phyloP scores from a whole-genome alignment of 1,139 yeast genomes.

The Yamadazyma jaroonii region DNA sequence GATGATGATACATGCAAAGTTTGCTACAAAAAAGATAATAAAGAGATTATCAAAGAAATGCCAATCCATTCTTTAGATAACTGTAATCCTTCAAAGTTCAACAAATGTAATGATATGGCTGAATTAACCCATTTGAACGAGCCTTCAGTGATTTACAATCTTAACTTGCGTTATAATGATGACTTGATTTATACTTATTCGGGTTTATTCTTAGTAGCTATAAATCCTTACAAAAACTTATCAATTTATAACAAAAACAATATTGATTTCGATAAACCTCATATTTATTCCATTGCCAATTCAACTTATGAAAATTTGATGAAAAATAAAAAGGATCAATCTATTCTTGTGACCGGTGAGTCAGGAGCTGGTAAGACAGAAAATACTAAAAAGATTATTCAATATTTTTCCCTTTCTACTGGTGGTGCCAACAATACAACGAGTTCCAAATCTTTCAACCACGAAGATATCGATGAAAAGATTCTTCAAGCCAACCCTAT shows the following conservation, averaged over 20 bases:
- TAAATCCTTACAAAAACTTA: constrained; percentile 82
- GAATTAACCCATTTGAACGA: constrained; percentile 92
- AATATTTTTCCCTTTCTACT: constrained; percentile 59
- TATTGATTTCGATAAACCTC: constrained; percentile 61
- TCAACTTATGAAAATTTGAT: constrained; percentile 78
- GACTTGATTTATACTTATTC: constrained; percentile 74
- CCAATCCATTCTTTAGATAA: constrained; percentile 50
- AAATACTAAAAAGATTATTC: constrained; percentile 93
- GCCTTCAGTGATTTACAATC: constrained; percentile 85
- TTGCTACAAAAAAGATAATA: constrained; percentile 40
- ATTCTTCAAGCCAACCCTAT: constrained; percentile 94
- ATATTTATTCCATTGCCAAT: constrained; percentile 89
- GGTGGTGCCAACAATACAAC: too few species aligned
- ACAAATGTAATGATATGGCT: constrained; percentile 93
- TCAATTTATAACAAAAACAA: constrained; percentile 68
- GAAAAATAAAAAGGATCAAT: constrained; percentile 72
- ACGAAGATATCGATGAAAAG: constrained; percentile 64
- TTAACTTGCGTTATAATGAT: constrained; percentile 71
- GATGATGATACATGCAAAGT: constrained; percentile 53
- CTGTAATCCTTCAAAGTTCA: constrained; percentile 89
- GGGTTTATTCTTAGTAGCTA: constrained; percentile 92
- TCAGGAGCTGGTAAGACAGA: constrained; percentile 99
- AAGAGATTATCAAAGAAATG: constrained; percentile 33
- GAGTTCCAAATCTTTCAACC: neutral
- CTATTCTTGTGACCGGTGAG: constrained; percentile 95